phyloP scores from a whole-genome alignment of 768 basidiomycete genomes.

The Collybia sordida region DNA sequence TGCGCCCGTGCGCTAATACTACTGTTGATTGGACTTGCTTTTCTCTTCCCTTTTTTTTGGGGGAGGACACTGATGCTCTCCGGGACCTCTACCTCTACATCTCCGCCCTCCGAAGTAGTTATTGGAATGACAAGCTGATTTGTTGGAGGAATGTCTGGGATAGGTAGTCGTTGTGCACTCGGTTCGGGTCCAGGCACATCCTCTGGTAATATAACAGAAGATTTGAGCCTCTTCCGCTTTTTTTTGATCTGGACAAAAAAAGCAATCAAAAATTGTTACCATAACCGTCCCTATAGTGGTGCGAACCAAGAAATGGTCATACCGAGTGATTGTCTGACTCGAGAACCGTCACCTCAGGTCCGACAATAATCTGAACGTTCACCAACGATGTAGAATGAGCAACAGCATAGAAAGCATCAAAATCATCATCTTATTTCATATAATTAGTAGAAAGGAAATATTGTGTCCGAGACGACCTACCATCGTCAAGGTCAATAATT shows the following conservation, averaged over 20 bases:
- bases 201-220: no score
- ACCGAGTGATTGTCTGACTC: neutral
- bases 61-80: neutral
- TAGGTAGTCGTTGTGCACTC: no score
- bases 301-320: neutral
- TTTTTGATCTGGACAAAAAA: no score
- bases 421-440: constrained; percentile 65
- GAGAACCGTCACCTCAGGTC: constrained; percentile 5
- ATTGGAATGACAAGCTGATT: no score
- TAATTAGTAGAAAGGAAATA: constrained; percentile 1
- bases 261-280: no score
- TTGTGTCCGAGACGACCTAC: constrained; percentile 33
- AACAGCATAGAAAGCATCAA: constrained; percentile 63
- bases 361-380: constrained; percentile 38
- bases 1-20: no score
- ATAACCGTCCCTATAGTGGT: no score
- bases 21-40: neutral
- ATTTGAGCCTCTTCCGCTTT: no score
- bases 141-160: no score
- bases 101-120: no score
- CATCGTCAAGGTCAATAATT: constrained; percentile 73
- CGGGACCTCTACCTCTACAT: no score
- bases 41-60: neutral
- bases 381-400: constrained; percentile 33
- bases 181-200: no score